phyloP scores from a whole-genome alignment of 441 rosid species.

The Populus trichocarpa region DNA sequence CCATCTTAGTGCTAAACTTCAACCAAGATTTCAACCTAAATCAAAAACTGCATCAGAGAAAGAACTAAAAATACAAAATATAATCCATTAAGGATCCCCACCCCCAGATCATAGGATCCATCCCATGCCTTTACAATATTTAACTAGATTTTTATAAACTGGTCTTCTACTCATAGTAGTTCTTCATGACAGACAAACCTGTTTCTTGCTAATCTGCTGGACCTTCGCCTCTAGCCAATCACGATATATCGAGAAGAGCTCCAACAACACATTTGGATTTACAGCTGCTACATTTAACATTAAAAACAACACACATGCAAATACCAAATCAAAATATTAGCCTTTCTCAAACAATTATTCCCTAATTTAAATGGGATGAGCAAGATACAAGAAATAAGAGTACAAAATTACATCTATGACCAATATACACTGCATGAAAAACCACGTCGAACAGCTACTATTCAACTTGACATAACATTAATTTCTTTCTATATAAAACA shows the following conservation, averaged over 20 bases:
- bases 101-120: background rate
- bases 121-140: conserved; percentile 5
- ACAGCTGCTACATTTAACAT: conserved; percentile 48
- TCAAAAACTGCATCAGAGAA: background rate
- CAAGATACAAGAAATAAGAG: background rate
- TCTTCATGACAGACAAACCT: conserved; percentile 39
- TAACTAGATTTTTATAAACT: background rate
- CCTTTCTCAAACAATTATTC: background rate
- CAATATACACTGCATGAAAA: background rate
- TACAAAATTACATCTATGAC: background rate
- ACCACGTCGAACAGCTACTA: background rate
- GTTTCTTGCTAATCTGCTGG: conserved; percentile 61
- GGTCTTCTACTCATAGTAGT: conserved; percentile 2
- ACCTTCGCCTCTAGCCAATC: conserved; percentile 77
- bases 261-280: conserved; percentile 70
- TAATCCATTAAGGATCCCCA: background rate
- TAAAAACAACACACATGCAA: background rate
- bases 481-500: background rate
- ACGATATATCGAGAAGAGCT: conserved; percentile 80
- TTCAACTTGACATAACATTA: background rate
- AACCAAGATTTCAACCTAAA: background rate
- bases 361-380: background rate
- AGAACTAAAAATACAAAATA: background rate
- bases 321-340: conserved; percentile 1
- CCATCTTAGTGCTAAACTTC: conserved; percentile 5